Percentiles rank a stretch among this genome's conserved stretches.
Conservation (phyloP, 2,329 filamentous ascomycete species). For the Aspergillus sclerotialis region DNA sequence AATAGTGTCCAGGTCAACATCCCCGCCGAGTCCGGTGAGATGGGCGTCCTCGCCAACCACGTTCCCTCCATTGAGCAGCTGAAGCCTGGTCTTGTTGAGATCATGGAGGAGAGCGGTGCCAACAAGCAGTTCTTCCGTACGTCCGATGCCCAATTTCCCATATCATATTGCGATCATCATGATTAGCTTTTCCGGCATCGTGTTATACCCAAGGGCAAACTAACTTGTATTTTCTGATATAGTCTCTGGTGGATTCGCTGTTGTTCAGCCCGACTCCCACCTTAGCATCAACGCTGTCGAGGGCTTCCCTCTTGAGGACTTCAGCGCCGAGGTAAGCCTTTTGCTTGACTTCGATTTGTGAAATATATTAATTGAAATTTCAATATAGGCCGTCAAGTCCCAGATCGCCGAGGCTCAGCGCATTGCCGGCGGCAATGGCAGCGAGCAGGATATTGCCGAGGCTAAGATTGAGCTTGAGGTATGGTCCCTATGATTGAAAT, state of each 20-base stretch:
- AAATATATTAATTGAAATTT: slow-evolving; percentile 5
- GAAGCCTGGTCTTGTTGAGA: slow-evolving; percentile 90
- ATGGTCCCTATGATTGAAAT: slow-evolving; percentile 14
- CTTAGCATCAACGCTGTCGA: slow-evolving; percentile 99
- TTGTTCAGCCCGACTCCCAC: slow-evolving; percentile 88
- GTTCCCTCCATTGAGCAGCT: slow-evolving; percentile 98
- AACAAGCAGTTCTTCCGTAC: slow-evolving; percentile 98
- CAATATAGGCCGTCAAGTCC: slow-evolving; percentile 61
- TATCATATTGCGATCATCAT: too few species aligned
- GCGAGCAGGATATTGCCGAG: slow-evolving; percentile 96
- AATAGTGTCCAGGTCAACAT: slow-evolving; percentile 90
- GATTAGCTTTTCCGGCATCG: too few species aligned
- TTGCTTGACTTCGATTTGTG: not conserved
- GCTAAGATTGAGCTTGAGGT: slow-evolving; percentile 99
- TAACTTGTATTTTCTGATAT: too few species aligned
- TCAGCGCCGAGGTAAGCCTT: slow-evolving; percentile 67
- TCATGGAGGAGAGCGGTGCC: slow-evolving; percentile 81
- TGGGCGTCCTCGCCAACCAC: slow-evolving; percentile 99
- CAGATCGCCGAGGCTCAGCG: slow-evolving; percentile 96
- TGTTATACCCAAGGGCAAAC: too few species aligned
- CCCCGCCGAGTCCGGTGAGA: slow-evolving; percentile 94
- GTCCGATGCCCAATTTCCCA: slow-evolving; percentile 30
- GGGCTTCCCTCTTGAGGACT: slow-evolving; percentile 90
- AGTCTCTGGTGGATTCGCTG: slow-evolving; percentile 96
- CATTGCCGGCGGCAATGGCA: slow-evolving; percentile 81